phyloP scores from a whole-genome alignment of 139 green algal genomes.

The Picochlorum sp. region DNA sequence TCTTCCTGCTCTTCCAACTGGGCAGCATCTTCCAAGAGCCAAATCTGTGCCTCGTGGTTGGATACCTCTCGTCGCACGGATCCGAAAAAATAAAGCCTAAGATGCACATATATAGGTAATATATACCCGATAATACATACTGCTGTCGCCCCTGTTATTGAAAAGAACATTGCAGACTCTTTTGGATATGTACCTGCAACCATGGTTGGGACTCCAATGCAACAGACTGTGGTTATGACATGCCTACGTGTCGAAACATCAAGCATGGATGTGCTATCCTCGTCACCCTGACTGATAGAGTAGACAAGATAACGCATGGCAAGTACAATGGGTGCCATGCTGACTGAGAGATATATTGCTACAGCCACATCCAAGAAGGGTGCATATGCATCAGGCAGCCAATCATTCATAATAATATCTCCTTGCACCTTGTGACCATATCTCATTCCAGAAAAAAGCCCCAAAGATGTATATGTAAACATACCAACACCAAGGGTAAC shows the following conservation, averaged over 20 bases:
- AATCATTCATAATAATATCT: conserved; percentile 43
- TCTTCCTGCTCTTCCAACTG: background rate
- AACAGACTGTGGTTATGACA: conserved; percentile 31
- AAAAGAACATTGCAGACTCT: conserved; percentile 38
- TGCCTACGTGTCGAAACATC: conserved; percentile 41
- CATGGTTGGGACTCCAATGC: conserved; percentile 16
- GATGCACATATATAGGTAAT: conserved; percentile 37
- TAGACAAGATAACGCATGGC: conserved; percentile 24
- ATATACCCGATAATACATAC: conserved; percentile 41
- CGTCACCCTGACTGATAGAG: background rate
- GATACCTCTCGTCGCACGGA: background rate
- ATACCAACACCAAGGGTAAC: conserved; percentile 26
- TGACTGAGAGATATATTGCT: conserved; percentile 35
- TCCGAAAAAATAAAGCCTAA: conserved; percentile 19
- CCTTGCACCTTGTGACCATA: conserved; percentile 35
- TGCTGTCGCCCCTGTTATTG: conserved; percentile 40
- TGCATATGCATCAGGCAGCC: conserved; percentile 28
- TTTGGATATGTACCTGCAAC: conserved; percentile 41
- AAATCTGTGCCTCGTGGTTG: background rate
- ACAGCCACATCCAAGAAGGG: conserved; percentile 27
- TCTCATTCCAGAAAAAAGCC: conserved; percentile 39
- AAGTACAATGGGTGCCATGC: conserved; percentile 32
- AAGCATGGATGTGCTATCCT: conserved; percentile 34
- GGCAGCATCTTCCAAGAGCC: background rate
- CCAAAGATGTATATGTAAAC: conserved; percentile 28